Evolutionary conservation across 1,284 basidiomycete species (phyloP), one percentile per base, ranked within the genome.

Genomic region (Trametes hirsuta): DNA sequence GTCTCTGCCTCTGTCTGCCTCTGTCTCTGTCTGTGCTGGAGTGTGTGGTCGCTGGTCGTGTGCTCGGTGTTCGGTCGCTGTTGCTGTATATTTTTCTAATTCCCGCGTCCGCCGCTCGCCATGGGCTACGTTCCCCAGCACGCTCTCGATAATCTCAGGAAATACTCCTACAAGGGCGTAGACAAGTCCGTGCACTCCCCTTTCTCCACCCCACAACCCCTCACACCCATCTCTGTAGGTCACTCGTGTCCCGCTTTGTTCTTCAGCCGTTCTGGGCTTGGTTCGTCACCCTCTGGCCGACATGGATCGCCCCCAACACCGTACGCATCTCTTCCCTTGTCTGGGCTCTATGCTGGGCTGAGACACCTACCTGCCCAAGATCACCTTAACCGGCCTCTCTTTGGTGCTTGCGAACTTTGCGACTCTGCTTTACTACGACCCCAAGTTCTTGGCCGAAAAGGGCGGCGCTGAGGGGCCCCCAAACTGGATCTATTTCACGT

Each of bases 221-320:
- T 15, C 25, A 30, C 39, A 10, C 39, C 24, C 47, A 44, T 22
- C 14, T 12, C 44, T 35, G 12, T 15, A 93, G 91, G 73, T 94
- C 92, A 3, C 67, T 91, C 35, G 69, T 90, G 2, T 93, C 93
- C 44, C 83, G 85, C 73, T 91, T 93, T 76, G 78, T 98, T 37
- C 83, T 99, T 58, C 87, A 88, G 53, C 95, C 94, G 1, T 98
- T 92, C 77, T 99, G 97, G 97, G 95, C 84, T 63, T 92, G 91
- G 90, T 88, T 98, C 65, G 94, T 98, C 51, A 93, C 87, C 14
- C 81, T 95, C 37, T 97, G 96, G 85, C 97, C 97, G 0, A 80
- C 83, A 52, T 88, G 77, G 48, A 81, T 98, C 21, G 97, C 97
- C 0, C 97, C 97, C 3, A 99, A 99, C 78, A 85, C 88, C 52